Percentiles rank a stretch among this genome's conserved stretches.
Evolutionary conservation across 495 filamentous ascomycete genomes (phyloP).

Genomic region (Podospora pseudopauciseta): DNA sequence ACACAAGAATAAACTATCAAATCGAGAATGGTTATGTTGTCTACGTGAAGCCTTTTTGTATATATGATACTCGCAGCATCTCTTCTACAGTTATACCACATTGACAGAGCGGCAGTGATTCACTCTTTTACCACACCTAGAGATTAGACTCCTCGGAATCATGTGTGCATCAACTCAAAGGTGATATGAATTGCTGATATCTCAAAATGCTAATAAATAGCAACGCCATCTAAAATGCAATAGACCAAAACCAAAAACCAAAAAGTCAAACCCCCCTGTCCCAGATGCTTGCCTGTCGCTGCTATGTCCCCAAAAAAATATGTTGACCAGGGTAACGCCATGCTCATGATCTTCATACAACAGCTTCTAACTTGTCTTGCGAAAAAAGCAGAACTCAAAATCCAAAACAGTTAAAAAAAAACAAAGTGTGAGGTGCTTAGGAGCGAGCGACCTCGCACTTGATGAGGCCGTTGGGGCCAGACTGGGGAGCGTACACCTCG

Average conservation of each 20-base stretch:
- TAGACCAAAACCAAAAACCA: not conserved
- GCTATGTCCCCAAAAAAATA: not conserved
- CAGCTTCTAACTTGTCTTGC: not conserved
- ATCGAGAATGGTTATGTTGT: no score
- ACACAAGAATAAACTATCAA: no score
- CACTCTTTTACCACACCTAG: no score
- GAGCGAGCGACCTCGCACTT: conserved; percentile 82
- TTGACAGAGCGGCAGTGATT: not conserved
- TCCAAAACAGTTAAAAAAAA: not conserved
- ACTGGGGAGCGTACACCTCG: conserved; percentile 92
- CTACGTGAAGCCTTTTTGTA: no score
- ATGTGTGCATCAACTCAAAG: not conserved
- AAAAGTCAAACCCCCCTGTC: not conserved
- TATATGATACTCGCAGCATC: no score
- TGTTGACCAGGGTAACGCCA: not conserved
- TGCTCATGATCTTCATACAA: not conserved
- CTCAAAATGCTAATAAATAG: not conserved
- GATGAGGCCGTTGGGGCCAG: conserved; percentile 90
- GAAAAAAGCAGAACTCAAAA: not conserved
- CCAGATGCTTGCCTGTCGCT: not conserved
- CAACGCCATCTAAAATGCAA: conserved; percentile 3
- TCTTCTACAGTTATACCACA: no score
- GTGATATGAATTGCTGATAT: not conserved
- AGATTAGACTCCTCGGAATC: not conserved
- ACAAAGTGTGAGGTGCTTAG: conserved; percentile 3